Evolutionary conservation across 2,329 filamentous ascomycete species (phyloP), one percentile per base, ranked within the genome.

Genomic region (Geosmithia flava): DNA sequence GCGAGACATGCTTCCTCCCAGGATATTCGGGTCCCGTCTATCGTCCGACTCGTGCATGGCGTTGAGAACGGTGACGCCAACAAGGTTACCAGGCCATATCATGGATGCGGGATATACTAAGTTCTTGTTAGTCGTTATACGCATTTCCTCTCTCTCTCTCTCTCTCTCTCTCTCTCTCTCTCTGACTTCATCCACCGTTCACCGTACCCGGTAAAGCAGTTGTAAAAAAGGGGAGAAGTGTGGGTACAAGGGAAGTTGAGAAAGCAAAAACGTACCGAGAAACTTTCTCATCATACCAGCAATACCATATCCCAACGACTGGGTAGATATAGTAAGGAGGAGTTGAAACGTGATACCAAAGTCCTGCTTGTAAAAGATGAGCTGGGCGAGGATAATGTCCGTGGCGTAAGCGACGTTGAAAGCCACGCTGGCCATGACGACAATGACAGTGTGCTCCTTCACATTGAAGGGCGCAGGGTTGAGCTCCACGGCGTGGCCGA

Each of bases 41-140:
- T 74, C 67, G 37, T 74, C 71, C 23, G 64, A 64, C 53, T 87
- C 83, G 57, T 89, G 84, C 69, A 89, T 81, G 51, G 83, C 81
- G 54, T 82, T 81, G 68, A 87, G 82, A 37, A 87, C 64, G 1
- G 81, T 76, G 7, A 83, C 76, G 5, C 76, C 75, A 47, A 83
- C 81, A 20, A 88, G 68, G 46, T 78, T 83, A 2, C 69, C 72
- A 0, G 84, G 84, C 83, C 83, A 87, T 50, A 87, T 85, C 80
- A 87, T 85, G 10, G 83, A 77, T 0, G 81, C 80, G 3, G 78
- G 78, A 54, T 80, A 80, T 11, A 79, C 74, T 76, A 48, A 13
- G 20, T 20, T n/a, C 2, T 1, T 40, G 42, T 57, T n/a, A 57
- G 53, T 45, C 8, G 4, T 27, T 27, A 8, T 27, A 27, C 23